phyloP scores from a whole-genome alignment of 2,329 filamentous ascomycete genomes.

The Colletotrichum higginsianum region DNA sequence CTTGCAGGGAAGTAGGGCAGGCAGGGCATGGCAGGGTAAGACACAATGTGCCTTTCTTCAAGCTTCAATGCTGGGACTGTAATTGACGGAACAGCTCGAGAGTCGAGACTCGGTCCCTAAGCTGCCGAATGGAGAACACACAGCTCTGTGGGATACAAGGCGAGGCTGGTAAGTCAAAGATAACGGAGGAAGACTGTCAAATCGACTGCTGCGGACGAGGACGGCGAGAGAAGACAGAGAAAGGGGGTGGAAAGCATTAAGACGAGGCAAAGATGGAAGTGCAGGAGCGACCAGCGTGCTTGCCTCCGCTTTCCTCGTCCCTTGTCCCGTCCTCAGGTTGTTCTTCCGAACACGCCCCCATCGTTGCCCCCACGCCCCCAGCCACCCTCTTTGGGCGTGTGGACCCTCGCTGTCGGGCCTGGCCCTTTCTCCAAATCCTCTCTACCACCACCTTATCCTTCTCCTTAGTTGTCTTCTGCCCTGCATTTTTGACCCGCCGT shows the following conservation, averaged over 20 bases:
- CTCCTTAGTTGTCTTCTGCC: neutral
- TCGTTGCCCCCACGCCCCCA: constrained; percentile 13
- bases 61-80: neutral
- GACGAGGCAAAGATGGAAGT: neutral
- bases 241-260: neutral
- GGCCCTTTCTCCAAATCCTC: constrained; percentile 11
- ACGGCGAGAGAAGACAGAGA: neutral
- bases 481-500: constrained; percentile 10
- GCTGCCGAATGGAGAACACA: neutral
- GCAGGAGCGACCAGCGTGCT: constrained; percentile 8
- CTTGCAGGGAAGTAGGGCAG: constrained; percentile 23
- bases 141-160: neutral
- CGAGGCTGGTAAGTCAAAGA: neutral
- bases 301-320: neutral
- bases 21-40: constrained; percentile 5
- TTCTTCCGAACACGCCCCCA: neutral
- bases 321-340: neutral
- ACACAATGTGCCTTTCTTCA: neutral
- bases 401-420: constrained; percentile 6
- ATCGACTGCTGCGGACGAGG: neutral
- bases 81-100: neutral
- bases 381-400: neutral
- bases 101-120: neutral
- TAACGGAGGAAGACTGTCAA: neutral
- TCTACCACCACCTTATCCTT: constrained; percentile 10